These are phyloP conservation scores for Discostella pseudostelligera DNA, from an alignment of 108 stramenopile genomes.

Conservation along the genomic window DNA sequence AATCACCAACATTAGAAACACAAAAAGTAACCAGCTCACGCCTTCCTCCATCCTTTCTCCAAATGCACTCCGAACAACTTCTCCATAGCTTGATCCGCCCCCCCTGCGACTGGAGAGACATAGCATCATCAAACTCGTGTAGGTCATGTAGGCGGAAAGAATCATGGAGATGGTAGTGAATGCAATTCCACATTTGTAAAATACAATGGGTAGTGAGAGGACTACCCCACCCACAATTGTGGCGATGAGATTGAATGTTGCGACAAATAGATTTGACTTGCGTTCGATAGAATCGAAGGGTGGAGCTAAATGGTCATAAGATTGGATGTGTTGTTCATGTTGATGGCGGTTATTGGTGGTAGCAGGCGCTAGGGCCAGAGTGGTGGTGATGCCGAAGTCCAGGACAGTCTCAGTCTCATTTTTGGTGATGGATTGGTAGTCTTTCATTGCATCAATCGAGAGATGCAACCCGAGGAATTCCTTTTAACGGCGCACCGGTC, in stretches of 20 bases:
- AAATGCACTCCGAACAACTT: slow-evolving; percentile 69
- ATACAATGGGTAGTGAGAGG: slow-evolving; percentile 58
- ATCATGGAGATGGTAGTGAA: slow-evolving; percentile 46
- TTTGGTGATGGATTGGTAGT: slow-evolving; percentile 14
- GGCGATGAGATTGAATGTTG: slow-evolving; percentile 81
- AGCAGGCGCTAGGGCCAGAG: neutral
- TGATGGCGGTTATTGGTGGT: too few species aligned
- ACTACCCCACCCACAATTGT: slow-evolving; percentile 67
- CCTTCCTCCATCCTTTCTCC: slow-evolving; percentile 55
- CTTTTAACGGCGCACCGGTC: too few species aligned
- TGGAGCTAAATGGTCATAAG: slow-evolving; percentile 34
- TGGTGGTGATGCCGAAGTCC: neutral
- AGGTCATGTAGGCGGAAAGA: slow-evolving; percentile 46
- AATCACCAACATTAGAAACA: slow-evolving; percentile 71
- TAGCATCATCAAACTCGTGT: slow-evolving; percentile 65
- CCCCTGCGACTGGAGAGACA: slow-evolving; percentile 69
- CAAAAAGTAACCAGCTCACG: slow-evolving; percentile 53
- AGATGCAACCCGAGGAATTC: too few species aligned
- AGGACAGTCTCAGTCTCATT: neutral
- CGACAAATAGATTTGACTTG: slow-evolving; percentile 50
- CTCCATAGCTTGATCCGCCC: slow-evolving; percentile 69
- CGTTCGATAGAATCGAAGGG: slow-evolving; percentile 39
- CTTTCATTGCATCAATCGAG: too few species aligned
- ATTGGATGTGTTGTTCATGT: slow-evolving; percentile 15
- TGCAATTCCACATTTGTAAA: slow-evolving; percentile 47